phyloP scores from a whole-genome alignment of 768 basidiomycete genomes.

The Trametes sanguinea region DNA sequence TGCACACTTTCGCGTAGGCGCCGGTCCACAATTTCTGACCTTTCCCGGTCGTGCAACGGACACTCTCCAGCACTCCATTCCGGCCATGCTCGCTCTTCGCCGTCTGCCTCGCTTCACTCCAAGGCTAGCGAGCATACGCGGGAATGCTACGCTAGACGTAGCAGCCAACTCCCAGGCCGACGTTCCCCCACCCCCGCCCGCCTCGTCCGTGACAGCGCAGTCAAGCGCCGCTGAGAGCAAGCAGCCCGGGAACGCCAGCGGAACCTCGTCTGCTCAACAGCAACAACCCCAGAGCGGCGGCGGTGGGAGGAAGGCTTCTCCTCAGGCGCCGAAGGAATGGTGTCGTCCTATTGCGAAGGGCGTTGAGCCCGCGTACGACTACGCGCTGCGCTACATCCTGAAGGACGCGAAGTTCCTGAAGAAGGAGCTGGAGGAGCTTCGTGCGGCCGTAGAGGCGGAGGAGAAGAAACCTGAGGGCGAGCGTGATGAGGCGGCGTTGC shows the following conservation, averaged over 20 bases:
- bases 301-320: constrained; percentile 52
- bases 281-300: constrained; percentile 25
- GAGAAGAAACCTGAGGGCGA: constrained; percentile 29
- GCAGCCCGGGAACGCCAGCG: constrained; percentile 10
- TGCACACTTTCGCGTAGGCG: not conserved
- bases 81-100: constrained; percentile 30
- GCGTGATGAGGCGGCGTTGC: constrained; percentile 42
- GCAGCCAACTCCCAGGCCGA: constrained; percentile 9
- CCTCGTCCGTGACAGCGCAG: constrained; percentile 18
- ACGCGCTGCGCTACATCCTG: constrained; percentile 72
- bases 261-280: not conserved
- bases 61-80: constrained; percentile 1
- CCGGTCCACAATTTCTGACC: constrained; percentile 13
- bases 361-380: constrained; percentile 79
- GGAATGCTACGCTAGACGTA: constrained; percentile 28
- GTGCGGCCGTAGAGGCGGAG: constrained; percentile 27
- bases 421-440: constrained; percentile 44
- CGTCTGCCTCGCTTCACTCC: constrained; percentile 25
- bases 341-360: constrained; percentile 61
- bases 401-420: constrained; percentile 57
- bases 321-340: constrained; percentile 60
- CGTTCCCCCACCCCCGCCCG: constrained; percentile 19
- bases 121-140: constrained; percentile 21
- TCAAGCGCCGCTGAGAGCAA: constrained; percentile 9
- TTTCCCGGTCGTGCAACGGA: not conserved